Percentiles rank a stretch among this genome's conserved stretches.
Evolutionary conservation across 2,329 filamentous ascomycete species (phyloP).

Genomic region (Bipolaris cookei): DNA sequence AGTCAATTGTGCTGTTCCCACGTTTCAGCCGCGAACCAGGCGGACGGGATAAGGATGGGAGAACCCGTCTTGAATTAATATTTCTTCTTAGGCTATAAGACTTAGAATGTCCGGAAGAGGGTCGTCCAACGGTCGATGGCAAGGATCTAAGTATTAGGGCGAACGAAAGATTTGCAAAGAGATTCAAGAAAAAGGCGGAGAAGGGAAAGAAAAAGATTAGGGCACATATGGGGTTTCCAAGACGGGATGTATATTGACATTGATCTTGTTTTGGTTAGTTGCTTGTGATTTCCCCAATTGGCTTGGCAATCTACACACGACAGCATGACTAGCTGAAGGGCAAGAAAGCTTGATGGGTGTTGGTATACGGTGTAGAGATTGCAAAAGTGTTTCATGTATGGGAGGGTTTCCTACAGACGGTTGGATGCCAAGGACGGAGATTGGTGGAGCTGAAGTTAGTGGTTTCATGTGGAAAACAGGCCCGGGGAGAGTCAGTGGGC

Average conservation of each 20-base stretch:
- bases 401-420: neutral
- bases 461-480: conserved; percentile 1
- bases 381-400: neutral
- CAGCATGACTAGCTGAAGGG: neutral
- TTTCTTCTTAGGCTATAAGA: neutral
- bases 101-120: neutral
- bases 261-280: neutral
- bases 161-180: neutral
- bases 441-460: neutral
- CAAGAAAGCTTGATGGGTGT: neutral
- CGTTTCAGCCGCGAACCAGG: neutral
- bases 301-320: too few relatives aligned
- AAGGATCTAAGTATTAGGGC: neutral
- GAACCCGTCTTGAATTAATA: too few relatives aligned
- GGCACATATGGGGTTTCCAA: too few relatives aligned
- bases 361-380: neutral
- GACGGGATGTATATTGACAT: too few relatives aligned
- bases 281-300: neutral
- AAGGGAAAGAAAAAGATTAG: too few relatives aligned
- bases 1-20: too few relatives aligned
- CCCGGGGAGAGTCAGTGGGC: neutral
- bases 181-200: too few relatives aligned
- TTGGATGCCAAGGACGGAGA: neutral
- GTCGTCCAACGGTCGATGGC: too few relatives aligned
- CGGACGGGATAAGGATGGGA: neutral